These are phyloP conservation scores for Carex parvula DNA, from an alignment of 176 grass and related monocot genomes.

Conservation along the genomic window DNA sequence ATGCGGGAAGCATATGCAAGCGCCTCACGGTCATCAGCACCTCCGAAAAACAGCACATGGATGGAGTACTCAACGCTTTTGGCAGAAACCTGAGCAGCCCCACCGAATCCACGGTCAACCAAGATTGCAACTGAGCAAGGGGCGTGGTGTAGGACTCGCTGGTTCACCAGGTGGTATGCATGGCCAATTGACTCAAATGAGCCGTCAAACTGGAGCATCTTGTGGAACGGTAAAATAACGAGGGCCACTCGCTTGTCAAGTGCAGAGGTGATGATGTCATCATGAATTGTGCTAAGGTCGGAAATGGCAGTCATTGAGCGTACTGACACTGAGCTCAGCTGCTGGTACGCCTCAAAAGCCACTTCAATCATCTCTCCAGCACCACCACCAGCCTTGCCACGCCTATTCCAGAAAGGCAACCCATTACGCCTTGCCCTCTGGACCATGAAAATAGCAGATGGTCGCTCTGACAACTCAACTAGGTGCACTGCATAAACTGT, in stretches of 20 bases:
- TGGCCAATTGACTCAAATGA: conserved; percentile 46
- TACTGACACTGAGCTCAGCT: conserved; percentile 57
- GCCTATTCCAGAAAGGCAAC: conserved; percentile 53
- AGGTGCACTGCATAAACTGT: conserved; percentile 73
- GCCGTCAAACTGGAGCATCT: conserved; percentile 47
- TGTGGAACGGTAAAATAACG: conserved; percentile 75
- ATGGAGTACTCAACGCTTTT: conserved; percentile 46
- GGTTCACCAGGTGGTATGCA: conserved; percentile 51
- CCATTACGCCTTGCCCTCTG: conserved; percentile 51
- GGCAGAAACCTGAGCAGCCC: conserved; percentile 53
- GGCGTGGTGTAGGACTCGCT: conserved; percentile 54
- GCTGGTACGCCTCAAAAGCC: conserved; percentile 77
- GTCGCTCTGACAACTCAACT: conserved; percentile 67
- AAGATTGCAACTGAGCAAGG: conserved; percentile 72
- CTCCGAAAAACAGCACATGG: conserved; percentile 51
- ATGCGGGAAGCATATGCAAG: conserved; percentile 22
- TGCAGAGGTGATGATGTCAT: conserved; percentile 59
- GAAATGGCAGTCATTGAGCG: conserved; percentile 80
- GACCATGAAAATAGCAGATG: conserved; percentile 66
- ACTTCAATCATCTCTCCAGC: conserved; percentile 48
- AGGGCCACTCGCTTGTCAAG: conserved; percentile 43
- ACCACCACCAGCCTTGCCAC: neutral
- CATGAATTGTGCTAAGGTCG: conserved; percentile 62
- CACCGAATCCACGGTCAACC: conserved; percentile 79
- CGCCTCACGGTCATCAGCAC: conserved; percentile 5